These are phyloP conservation scores for Hsuehochloa calcarea DNA, from an alignment of 176 grass and related monocot species.

Conservation along the genomic window DNA sequence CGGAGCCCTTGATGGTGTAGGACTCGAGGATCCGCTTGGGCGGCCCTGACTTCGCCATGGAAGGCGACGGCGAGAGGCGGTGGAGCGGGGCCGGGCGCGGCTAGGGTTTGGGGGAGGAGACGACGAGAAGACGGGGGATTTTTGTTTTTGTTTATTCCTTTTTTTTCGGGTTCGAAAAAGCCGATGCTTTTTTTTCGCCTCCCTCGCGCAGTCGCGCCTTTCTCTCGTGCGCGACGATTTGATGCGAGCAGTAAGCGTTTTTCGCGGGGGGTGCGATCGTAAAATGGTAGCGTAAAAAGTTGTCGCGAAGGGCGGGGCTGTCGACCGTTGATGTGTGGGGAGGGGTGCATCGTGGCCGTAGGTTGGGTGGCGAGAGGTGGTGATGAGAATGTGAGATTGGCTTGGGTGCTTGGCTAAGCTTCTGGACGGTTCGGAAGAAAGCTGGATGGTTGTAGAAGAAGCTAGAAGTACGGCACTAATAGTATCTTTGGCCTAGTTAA, in stretches of 20 bases:
- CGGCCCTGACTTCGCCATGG: conserved; percentile 74
- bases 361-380: background rate
- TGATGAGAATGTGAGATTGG: too few relatives aligned
- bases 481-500: too few relatives aligned
- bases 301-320: background rate
- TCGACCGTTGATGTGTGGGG: background rate
- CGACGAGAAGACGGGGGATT: background rate
- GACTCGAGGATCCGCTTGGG: conserved; percentile 82
- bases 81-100: background rate
- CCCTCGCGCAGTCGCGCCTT: background rate
- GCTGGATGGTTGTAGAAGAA: background rate
- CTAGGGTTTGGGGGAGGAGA: conserved; percentile 49
- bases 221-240: background rate
- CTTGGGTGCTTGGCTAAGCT: background rate
- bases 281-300: conserved; percentile 3
- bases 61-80: background rate
- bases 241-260: conserved; percentile 9
- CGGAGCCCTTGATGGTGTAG: conserved; percentile 86
- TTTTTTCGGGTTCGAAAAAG: background rate
- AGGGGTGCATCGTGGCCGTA: background rate
- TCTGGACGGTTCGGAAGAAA: conserved; percentile 15
- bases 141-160: background rate
- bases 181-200: background rate
- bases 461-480: too few relatives aligned
- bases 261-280: background rate